A percentile compares a stretch with the other conserved stretches of the same genome.
Conservation (phyloP, 2,329 filamentous ascomycete genomes). For the Colletotrichum incanum region DNA sequence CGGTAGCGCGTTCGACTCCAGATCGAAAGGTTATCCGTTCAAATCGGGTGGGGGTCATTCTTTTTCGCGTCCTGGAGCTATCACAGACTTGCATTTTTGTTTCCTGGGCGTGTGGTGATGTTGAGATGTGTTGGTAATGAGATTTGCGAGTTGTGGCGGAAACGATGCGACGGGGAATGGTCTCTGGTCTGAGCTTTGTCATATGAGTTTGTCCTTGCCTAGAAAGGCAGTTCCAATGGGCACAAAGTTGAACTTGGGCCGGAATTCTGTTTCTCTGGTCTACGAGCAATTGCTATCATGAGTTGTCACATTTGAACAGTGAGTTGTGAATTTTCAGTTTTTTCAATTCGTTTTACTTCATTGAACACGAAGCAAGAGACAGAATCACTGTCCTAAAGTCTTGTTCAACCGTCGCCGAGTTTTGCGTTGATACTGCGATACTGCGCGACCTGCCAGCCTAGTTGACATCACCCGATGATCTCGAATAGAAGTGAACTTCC, state of each 20-base stretch:
- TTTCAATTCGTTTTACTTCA: too few species aligned
- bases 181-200: too few species aligned
- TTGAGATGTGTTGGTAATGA: not conserved
- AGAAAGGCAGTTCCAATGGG: too few species aligned
- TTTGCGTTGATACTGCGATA: not conserved
- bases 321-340: not conserved
- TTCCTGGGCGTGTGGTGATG: not conserved
- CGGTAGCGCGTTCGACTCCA: conserved; percentile 43
- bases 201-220: not conserved
- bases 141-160: not conserved
- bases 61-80: conserved; percentile 1
- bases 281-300: not conserved
- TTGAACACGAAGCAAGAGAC: not conserved
- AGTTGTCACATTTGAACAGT: not conserved
- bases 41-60: conserved; percentile 40
- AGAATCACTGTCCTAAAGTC: not conserved
- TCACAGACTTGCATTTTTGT: not conserved
- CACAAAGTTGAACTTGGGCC: not conserved
- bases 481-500: not conserved
- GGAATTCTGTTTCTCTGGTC: not conserved
- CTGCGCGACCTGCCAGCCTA: not conserved
- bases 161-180: not conserved
- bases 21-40: conserved; percentile 43
- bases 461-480: not conserved
- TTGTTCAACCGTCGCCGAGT: not conserved